phyloP scores from a whole-genome alignment of 345 rosid genomes.

The Brassica cretica region DNA sequence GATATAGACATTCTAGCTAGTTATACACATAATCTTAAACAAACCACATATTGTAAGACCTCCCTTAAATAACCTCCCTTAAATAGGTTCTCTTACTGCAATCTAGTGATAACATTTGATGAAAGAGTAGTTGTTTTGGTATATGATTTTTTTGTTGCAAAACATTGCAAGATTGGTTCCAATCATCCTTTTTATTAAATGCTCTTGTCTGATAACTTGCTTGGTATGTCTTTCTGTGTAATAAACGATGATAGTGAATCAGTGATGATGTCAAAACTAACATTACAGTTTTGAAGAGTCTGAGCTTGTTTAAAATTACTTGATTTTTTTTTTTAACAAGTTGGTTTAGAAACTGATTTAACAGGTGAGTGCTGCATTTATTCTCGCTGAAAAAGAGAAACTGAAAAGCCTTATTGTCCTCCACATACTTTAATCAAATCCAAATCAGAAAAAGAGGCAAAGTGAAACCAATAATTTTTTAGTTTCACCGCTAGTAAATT shows the following conservation, averaged over 20 bases:
- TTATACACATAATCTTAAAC: background rate
- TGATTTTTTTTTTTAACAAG: slow-evolving; percentile 1
- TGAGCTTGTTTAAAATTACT: background rate
- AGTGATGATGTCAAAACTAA: background rate
- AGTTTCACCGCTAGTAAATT: slow-evolving; percentile 7
- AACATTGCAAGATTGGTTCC: slow-evolving; percentile 12
- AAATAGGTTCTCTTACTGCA: background rate
- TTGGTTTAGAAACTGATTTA: slow-evolving; percentile 6
- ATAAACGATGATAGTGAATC: slow-evolving; percentile 19
- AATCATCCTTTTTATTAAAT: slow-evolving; percentile 9
- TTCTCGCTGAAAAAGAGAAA: background rate
- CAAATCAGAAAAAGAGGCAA: slow-evolving; percentile 2
- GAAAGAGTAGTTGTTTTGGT: background rate
- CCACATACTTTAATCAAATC: slow-evolving; percentile 1
- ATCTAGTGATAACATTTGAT: background rate
- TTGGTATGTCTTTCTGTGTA: background rate
- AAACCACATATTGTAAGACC: background rate
- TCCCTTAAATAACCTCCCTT: background rate
- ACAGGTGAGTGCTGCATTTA: slow-evolving; percentile 26
- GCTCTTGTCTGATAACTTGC: background rate
- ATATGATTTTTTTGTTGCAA: background rate
- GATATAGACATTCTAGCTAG: background rate
- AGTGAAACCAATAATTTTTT: background rate
- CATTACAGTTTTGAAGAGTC: background rate
- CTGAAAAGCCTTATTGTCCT: slow-evolving; percentile 8